These are phyloP conservation scores for Xylariaceae sp. DNA, from an alignment of 2,329 filamentous ascomycete species.

Conservation along the genomic window DNA sequence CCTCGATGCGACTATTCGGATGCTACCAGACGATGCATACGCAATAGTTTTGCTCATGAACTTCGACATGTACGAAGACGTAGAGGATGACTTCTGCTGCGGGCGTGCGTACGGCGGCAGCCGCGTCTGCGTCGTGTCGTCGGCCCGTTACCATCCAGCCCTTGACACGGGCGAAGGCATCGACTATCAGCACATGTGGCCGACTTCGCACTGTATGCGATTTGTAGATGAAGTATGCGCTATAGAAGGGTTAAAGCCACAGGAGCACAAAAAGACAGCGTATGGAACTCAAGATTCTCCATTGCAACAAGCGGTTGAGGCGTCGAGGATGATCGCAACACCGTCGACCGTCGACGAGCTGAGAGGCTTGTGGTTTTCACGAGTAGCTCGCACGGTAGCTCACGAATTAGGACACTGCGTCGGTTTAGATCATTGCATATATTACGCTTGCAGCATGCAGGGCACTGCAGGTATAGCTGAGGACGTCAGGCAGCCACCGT, in stretches of 20 bases:
- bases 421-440: constrained; percentile 68
- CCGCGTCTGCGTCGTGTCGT: constrained; percentile 66
- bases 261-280: constrained; percentile 24
- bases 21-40: constrained; percentile 64
- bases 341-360: constrained; percentile 37
- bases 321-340: constrained; percentile 28
- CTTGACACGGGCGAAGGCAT: constrained; percentile 48
- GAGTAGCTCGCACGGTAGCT: constrained; percentile 61
- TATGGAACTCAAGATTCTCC: constrained; percentile 3
- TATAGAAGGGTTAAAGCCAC: constrained; percentile 18
- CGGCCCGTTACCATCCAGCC: constrained; percentile 64
- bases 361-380: constrained; percentile 60
- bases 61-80: constrained; percentile 69
- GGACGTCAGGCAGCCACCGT: constrained; percentile 67
- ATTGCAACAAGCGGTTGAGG: constrained; percentile 45
- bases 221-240: constrained; percentile 53
- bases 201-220: constrained; percentile 62
- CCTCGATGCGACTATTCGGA: constrained; percentile 59
- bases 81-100: constrained; percentile 71
- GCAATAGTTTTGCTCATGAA: constrained; percentile 61
- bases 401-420: constrained; percentile 75
- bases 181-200: constrained; percentile 65
- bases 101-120: constrained; percentile 70
- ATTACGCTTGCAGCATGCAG: constrained; percentile 70
- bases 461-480: constrained; percentile 61